Conservation (phyloP, 345 rosid genomes). For the Dipteronia dyeriana region DNA sequence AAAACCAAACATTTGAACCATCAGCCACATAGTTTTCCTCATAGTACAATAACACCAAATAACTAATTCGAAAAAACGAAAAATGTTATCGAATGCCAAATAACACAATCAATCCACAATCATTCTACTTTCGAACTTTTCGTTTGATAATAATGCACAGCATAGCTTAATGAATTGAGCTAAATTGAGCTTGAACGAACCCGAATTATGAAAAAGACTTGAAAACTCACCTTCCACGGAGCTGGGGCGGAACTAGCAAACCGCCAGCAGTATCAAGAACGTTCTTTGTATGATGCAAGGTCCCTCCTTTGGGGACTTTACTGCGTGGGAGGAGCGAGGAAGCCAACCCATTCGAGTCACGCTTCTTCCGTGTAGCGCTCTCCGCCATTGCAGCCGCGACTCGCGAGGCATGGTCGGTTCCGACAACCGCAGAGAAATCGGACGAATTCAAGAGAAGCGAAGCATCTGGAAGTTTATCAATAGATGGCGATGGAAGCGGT, state of each 20-base stretch:
- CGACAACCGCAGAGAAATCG: constrained; percentile 25
- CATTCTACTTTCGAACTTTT: too few species aligned
- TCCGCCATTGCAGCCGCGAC: constrained; percentile 80
- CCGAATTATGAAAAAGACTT: not conserved
- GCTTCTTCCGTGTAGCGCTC: constrained; percentile 68
- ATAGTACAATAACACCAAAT: not conserved
- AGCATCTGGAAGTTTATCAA: constrained; percentile 82
- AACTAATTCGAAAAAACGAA: not conserved
- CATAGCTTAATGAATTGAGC: not conserved
- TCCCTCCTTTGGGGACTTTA: constrained; percentile 73
- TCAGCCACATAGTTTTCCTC: constrained; percentile 10
- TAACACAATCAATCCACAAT: too few species aligned
- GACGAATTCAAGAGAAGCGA: constrained; percentile 68
- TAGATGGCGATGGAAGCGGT: constrained; percentile 17
- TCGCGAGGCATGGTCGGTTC: constrained; percentile 66
- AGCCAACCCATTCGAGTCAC: constrained; percentile 46
- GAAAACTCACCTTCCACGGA: constrained; percentile 67
- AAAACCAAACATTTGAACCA: constrained; percentile 13
- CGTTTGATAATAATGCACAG: not conserved
- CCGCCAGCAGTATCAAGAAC: constrained; percentile 65
- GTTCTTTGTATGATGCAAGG: constrained; percentile 48
- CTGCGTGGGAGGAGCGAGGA: constrained; percentile 45
- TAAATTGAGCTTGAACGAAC: not conserved
- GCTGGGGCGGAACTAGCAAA: constrained; percentile 81
- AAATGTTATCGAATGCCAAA: not conserved